Conservation (phyloP, 1,284 basidiomycete species). For the Apiotrichum siamense region DNA sequence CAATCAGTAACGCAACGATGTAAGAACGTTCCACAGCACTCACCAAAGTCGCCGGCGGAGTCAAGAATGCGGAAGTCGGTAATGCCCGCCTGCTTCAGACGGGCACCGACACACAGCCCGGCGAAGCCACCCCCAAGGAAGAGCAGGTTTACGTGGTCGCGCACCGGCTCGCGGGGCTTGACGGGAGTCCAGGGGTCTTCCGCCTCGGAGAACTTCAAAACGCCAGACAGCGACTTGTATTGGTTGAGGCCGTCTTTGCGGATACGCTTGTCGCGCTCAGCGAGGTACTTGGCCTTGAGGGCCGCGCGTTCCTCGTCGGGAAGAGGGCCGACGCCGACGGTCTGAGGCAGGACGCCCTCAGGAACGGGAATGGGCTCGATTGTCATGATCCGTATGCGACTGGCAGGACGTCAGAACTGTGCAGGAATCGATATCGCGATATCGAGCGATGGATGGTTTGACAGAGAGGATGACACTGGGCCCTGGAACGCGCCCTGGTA, state of each 20-base stretch:
- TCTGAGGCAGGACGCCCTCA: no score
- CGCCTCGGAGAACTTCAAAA: conserved; percentile 3
- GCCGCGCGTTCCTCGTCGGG: conserved; percentile 10
- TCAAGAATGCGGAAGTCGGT: conserved; percentile 11
- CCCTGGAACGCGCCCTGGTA: no score
- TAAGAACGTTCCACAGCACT: no score
- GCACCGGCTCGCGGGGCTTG: conserved; percentile 10
- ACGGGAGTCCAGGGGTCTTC: conserved; percentile 11
- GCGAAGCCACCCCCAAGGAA: conserved; percentile 16
- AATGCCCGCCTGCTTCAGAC: conserved; percentile 9
- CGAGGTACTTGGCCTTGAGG: conserved; percentile 6
- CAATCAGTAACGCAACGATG: no score
- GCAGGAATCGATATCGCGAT: no score
- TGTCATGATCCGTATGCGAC: no score
- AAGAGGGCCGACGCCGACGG: no score
- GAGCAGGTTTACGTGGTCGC: conserved; percentile 12
- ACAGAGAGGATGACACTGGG: no score
- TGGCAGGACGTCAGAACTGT: no score
- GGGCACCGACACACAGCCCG: conserved; percentile 8
- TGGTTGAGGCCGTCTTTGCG: conserved; percentile 6
- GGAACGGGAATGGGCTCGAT: no score
- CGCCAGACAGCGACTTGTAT: conserved; percentile 3
- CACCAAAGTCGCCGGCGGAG: conserved; percentile 14
- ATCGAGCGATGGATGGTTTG: no score
- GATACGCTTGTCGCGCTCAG: conserved; percentile 11